Evolutionary conservation across 805 yeast species (phyloP).

Genomic region (Wickerhamomyces rabaulensis): DNA sequence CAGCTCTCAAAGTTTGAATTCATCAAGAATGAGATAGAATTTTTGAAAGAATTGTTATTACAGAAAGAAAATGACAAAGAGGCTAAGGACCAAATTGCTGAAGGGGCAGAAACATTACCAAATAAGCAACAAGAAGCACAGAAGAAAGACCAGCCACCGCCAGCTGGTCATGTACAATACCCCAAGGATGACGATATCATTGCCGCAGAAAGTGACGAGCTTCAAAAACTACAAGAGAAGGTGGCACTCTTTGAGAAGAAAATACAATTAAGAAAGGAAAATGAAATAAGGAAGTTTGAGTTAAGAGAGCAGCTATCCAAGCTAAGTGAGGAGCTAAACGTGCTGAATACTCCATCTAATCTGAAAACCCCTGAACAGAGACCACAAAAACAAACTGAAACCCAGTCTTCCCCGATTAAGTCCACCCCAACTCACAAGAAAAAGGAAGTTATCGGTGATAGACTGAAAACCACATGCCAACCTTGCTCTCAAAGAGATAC

Average conservation of each 20-base stretch:
- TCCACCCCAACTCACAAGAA: not conserved
- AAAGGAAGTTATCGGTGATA: not conserved
- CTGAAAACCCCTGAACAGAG: not conserved
- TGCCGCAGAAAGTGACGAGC: not conserved
- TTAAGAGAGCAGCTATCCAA: not conserved
- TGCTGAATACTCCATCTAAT: not conserved
- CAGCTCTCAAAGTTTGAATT: constrained; percentile 13
- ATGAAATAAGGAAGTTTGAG: not conserved
- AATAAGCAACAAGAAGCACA: not conserved
- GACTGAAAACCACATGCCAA: not conserved
- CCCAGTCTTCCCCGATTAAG: not conserved
- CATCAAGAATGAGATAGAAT: constrained; percentile 17
- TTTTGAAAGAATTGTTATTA: constrained; percentile 14
- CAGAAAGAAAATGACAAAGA: not conserved
- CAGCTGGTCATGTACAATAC: not conserved
- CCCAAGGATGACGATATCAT: not conserved
- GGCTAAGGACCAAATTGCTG: not conserved
- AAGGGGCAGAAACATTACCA: not conserved
- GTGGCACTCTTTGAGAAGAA: not conserved
- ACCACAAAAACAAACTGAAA: not conserved
- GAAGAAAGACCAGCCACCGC: not conserved
- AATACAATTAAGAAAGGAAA: not conserved
- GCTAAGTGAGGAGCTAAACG: not conserved
- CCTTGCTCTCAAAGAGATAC: not conserved
- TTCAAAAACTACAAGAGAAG: not conserved